Conservation (phyloP, 1,139 yeast genomes). For the Yamadazyma dendronema region DNA sequence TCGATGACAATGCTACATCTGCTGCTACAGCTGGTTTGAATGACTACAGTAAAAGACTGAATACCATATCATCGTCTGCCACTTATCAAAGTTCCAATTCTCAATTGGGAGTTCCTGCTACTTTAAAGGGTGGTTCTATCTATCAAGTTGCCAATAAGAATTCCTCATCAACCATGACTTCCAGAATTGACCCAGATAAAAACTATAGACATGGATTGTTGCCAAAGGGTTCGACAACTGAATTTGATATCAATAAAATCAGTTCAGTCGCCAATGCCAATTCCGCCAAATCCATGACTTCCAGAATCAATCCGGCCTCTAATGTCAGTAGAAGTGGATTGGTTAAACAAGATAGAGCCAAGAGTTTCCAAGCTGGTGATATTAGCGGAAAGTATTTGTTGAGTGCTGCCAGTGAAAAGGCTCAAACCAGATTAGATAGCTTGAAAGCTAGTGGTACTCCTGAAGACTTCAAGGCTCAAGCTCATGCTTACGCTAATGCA, state of each 20-base stretch:
- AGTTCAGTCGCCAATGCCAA: constrained; percentile 43
- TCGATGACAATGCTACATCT: constrained; percentile 46
- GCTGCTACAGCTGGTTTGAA: constrained; percentile 35
- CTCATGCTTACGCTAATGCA: constrained; percentile 45
- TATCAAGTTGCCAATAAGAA: constrained; percentile 42
- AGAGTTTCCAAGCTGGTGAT: constrained; percentile 38
- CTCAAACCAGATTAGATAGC: constrained; percentile 47
- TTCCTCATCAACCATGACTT: constrained; percentile 45
- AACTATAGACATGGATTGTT: constrained; percentile 46
- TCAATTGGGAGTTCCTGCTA: constrained; percentile 38
- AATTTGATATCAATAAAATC: constrained; percentile 42
- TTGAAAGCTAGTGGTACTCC: constrained; percentile 33
- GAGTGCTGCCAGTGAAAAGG: constrained; percentile 60
- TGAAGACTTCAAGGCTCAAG: constrained; percentile 39
- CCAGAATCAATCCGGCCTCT: constrained; percentile 44
- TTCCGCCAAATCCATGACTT: constrained; percentile 39
- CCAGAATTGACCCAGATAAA: constrained; percentile 48
- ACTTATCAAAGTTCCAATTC: constrained; percentile 18
- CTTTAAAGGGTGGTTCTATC: constrained; percentile 33
- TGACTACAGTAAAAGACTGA: constrained; percentile 16
- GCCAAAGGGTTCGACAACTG: constrained; percentile 26
- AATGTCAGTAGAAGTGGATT: constrained; percentile 44
- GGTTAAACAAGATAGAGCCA: constrained; percentile 26
- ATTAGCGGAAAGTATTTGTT: constrained; percentile 57
- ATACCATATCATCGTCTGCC: constrained; percentile 10